phyloP scores from a whole-genome alignment of 768 basidiomycete genomes.

The Suillus placidus region DNA sequence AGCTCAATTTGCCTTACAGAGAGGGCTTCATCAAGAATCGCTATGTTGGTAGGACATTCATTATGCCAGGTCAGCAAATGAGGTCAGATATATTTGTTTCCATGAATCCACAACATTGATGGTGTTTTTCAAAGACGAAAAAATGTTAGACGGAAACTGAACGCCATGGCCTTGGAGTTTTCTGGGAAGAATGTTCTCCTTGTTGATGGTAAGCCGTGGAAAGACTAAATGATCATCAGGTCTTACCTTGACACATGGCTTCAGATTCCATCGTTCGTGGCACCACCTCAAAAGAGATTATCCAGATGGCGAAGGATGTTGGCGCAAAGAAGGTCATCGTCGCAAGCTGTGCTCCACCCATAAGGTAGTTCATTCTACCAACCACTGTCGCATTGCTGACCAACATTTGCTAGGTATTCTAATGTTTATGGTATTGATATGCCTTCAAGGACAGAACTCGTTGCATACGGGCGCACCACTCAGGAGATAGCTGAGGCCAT shows the following conservation, averaged over 20 bases:
- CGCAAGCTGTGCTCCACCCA: slow-evolving; percentile 96
- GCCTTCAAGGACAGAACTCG: slow-evolving; percentile 93
- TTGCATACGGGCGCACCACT: slow-evolving; percentile 77
- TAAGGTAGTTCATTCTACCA: slow-evolving; percentile 55
- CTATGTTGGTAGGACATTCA: slow-evolving; percentile 97
- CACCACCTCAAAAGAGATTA: slow-evolving; percentile 97
- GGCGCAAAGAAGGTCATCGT: slow-evolving; percentile 96
- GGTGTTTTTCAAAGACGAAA: slow-evolving; percentile 59
- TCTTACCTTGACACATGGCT: not conserved
- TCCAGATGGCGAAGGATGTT: slow-evolving; percentile 99
- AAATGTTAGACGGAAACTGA: slow-evolving; percentile 93
- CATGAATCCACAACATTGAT: slow-evolving; percentile 6
- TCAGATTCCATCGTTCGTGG: slow-evolving; percentile 97
- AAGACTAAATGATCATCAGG: not conserved
- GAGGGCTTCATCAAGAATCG: slow-evolving; percentile 99
- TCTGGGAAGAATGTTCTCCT: slow-evolving; percentile 88
- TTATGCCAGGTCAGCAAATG: slow-evolving; percentile 99
- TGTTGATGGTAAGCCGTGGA: slow-evolving; percentile 77
- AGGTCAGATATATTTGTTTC: slow-evolving; percentile 48
- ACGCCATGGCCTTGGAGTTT: slow-evolving; percentile 99
- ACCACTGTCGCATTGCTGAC: slow-evolving; percentile 5
- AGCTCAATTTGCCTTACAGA: slow-evolving; percentile 85
- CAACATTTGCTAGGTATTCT: slow-evolving; percentile 54
- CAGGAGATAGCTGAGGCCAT: slow-evolving; percentile 77
- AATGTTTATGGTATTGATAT: slow-evolving; percentile 99